Conservation (phyloP, 768 basidiomycete species). For the Scleroderma citrinum region DNA sequence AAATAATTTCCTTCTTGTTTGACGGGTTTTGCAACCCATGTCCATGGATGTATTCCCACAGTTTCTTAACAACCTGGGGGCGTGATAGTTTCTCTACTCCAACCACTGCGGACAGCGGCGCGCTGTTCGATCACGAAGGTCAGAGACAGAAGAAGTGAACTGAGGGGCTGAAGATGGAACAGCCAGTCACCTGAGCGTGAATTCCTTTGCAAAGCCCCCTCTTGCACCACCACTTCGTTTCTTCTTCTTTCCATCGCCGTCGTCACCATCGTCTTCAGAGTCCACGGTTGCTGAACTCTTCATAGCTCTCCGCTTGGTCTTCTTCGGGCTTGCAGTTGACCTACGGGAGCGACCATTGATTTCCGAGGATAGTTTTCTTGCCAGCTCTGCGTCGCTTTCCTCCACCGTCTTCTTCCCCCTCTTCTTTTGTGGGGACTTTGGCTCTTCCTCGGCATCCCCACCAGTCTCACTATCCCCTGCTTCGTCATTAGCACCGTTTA, state of each 20-base stretch:
- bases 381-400: slow-evolving; percentile 64
- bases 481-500: slow-evolving; percentile 12
- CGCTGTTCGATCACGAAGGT: slow-evolving; percentile 38
- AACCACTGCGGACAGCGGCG: slow-evolving; percentile 67
- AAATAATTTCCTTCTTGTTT: slow-evolving; percentile 81
- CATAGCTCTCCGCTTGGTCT: slow-evolving; percentile 37
- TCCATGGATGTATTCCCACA: slow-evolving; percentile 86
- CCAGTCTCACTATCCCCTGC: slow-evolving; percentile 9
- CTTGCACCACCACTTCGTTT: slow-evolving; percentile 49
- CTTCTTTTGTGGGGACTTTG: slow-evolving; percentile 33
- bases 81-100: slow-evolving; percentile 66
- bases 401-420: slow-evolving; percentile 42
- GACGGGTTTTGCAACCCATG: slow-evolving; percentile 79
- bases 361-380: slow-evolving; percentile 64
- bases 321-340: slow-evolving; percentile 37
- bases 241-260: slow-evolving; percentile 40
- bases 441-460: slow-evolving; percentile 13
- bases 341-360: slow-evolving; percentile 59
- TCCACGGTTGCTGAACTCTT: slow-evolving; percentile 48
- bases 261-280: slow-evolving; percentile 48
- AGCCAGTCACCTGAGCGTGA: slow-evolving; percentile 54
- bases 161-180: slow-evolving; percentile 2
- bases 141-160: slow-evolving; percentile 7
- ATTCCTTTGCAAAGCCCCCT: slow-evolving; percentile 79
- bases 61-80: slow-evolving; percentile 83